Conservation (phyloP, 2,329 filamentous ascomycete genomes). For the Claviceps digitariae region DNA sequence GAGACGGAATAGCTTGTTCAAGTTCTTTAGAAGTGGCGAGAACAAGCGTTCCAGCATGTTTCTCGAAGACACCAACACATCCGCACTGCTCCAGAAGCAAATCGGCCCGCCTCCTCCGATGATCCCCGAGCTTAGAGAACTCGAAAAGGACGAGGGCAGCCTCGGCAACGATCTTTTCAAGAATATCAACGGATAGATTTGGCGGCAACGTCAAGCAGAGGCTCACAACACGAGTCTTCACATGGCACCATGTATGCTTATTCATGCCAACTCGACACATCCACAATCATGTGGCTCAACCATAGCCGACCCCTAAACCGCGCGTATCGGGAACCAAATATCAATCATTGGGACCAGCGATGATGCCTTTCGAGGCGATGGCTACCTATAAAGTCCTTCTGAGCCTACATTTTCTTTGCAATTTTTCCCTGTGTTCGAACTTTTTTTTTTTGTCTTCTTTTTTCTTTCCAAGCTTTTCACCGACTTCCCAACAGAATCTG, state of each 20-base stretch:
- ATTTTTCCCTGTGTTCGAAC: conserved; percentile 1
- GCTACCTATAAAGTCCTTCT: conserved; percentile 1
- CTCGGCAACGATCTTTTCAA: conserved; percentile 44
- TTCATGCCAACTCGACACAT: not conserved
- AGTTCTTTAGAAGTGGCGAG: conserved; percentile 32
- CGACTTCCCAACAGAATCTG: not conserved
- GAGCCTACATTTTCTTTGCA: conserved; percentile 9
- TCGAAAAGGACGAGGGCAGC: conserved; percentile 34
- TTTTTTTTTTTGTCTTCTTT: not conserved
- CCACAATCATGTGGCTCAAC: not conserved
- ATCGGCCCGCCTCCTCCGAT: conserved; percentile 42
- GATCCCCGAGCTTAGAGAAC: conserved; percentile 43
- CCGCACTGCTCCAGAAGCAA: conserved; percentile 19
- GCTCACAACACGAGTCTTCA: not conserved
- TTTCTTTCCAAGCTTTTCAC: not conserved
- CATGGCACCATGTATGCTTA: not conserved
- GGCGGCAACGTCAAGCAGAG: too few relatives aligned
- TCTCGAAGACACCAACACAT: conserved; percentile 21
- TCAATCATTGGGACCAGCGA: conserved; percentile 13
- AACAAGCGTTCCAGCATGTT: conserved; percentile 28
- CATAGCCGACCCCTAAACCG: not conserved
- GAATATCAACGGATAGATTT: conserved; percentile 36
- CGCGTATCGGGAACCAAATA: not conserved
- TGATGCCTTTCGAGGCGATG: conserved; percentile 12
- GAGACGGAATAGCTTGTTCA: conserved; percentile 46